A percentile compares a stretch with the other conserved stretches of the same genome.
Conservation (phyloP, 192 early-diverging fungal genomes). For the Thamnidium elegans region DNA sequence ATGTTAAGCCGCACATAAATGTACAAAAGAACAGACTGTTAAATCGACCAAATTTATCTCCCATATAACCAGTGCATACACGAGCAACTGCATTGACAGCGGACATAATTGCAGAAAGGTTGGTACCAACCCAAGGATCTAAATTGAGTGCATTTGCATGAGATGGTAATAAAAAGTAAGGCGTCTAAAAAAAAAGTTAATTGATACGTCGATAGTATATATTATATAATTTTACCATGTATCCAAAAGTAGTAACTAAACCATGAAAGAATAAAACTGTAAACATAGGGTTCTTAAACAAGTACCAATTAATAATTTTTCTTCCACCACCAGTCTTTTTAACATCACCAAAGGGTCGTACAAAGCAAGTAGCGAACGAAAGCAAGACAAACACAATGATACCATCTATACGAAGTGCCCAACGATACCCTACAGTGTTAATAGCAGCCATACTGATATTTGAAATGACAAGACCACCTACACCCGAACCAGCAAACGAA, state of each 20-base stretch:
- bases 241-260: conserved; percentile 43
- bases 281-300: conserved; percentile 42
- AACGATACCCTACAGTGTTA: conserved; percentile 50
- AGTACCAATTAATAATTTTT: conserved; percentile 36
- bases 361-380: conserved; percentile 34
- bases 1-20: conserved; percentile 41
- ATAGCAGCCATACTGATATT: conserved; percentile 60
- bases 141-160: conserved; percentile 25
- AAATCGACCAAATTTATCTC: conserved; percentile 44
- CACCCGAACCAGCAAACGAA: conserved; percentile 69
- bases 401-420: conserved; percentile 60
- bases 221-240: conserved; percentile 36
- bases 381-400: conserved; percentile 56
- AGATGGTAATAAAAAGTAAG: conserved; percentile 35
- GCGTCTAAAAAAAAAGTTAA: conserved; percentile 30
- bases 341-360: conserved; percentile 32
- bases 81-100: conserved; percentile 47
- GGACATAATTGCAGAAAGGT: conserved; percentile 43
- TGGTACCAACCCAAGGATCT: conserved; percentile 31
- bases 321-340: conserved; percentile 21
- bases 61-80: conserved; percentile 40
- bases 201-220: conserved; percentile 1
- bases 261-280: conserved; percentile 30
- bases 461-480: conserved; percentile 69
- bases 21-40: conserved; percentile 42